Base-by-base conservation (phyloP, 2,329 filamentous ascomycete genomes). In the Microascus cirrosus region DNA sequence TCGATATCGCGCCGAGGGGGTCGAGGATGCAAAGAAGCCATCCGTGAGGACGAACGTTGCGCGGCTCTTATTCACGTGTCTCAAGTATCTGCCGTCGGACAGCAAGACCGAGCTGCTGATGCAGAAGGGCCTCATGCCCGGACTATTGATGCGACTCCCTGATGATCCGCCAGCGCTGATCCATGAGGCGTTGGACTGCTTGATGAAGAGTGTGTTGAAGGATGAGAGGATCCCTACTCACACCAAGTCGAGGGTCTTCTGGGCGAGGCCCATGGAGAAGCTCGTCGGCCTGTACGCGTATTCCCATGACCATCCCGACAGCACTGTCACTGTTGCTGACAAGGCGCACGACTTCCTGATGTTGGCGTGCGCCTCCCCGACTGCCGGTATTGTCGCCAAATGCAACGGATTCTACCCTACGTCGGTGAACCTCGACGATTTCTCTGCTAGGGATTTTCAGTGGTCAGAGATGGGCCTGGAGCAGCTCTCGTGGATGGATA, bases 371-470 rank as follows among this genome's bases (percentile, higher is more conserved):
- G 95, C 89, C 1, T 85, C 82, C 50, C 75, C 85, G 0, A 79
- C 78, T 3, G 83, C 86, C 55, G 94, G 93, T 15, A 80, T 95
- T 2, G 74, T 96, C 56, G 81, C 91, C 57, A 81, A 85, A 3
- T 86, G 89, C 59, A 84, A 83, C 39, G 92, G 91, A n/a, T 89
- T 90, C 71, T 97, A 97, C 69, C 89, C 91, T 7, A 83, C 85
- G 48, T 83, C 87, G 60, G 77, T 83, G 2, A 82, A 87, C 57
- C 74, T 78, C 22, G 70, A 76, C 35, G 62, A 66, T 13, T 71
- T 75, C 39, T 67, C 75, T 18, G 56, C 56, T 8, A 56, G 59
- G 5, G 59, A 57, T 15, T 45, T 59, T n/a, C 48, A 58, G 24
- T 58, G 58, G 48, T 74, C 81, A 51, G 82, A 86, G 58, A 58